A percentile compares a stretch with the other conserved stretches of the same genome.
These are phyloP conservation scores for Castanea mollissima DNA, from an alignment of 306 rosid species.

Conservation along the genomic window DNA sequence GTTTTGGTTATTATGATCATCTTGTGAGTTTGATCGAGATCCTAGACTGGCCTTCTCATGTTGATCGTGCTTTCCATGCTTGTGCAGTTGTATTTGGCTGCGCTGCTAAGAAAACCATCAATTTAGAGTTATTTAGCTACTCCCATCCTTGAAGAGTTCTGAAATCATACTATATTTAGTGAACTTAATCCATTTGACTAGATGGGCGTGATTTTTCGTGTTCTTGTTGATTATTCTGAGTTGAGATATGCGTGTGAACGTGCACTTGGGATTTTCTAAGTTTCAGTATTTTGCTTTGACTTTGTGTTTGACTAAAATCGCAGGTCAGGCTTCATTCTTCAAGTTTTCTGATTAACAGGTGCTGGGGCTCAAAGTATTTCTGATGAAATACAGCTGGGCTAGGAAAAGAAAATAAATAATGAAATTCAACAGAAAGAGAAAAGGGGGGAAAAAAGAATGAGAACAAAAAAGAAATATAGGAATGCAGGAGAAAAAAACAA, in stretches of 20 bases:
- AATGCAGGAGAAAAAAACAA: constrained; percentile 20
- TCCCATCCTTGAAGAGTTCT: neutral
- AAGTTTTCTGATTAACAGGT: constrained; percentile 42
- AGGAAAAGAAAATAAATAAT: constrained; percentile 4
- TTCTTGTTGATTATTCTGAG: neutral
- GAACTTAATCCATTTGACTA: neutral
- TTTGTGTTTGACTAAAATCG: constrained; percentile 40
- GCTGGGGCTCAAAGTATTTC: constrained; percentile 42
- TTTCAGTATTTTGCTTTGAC: constrained; percentile 33
- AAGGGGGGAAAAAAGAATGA: neutral
- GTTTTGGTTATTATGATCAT: neutral
- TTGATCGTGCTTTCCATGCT: neutral
- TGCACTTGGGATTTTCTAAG: constrained; percentile 22
- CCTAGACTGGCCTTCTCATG: too few species aligned
- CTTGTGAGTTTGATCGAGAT: too few species aligned
- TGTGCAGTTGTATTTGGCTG: neutral
- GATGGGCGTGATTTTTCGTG: neutral
- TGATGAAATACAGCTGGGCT: constrained; percentile 24
- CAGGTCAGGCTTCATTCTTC: constrained; percentile 46
- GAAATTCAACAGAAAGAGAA: neutral
- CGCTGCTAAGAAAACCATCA: neutral
- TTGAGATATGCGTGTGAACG: constrained; percentile 12
- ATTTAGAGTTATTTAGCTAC: neutral
- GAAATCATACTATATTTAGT: neutral
- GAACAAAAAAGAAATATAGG: neutral